Percentiles rank a stretch among this genome's conserved stretches.
Conservation (phyloP, 805 yeast genomes). For the Tetrapisispora namnaoensis region DNA sequence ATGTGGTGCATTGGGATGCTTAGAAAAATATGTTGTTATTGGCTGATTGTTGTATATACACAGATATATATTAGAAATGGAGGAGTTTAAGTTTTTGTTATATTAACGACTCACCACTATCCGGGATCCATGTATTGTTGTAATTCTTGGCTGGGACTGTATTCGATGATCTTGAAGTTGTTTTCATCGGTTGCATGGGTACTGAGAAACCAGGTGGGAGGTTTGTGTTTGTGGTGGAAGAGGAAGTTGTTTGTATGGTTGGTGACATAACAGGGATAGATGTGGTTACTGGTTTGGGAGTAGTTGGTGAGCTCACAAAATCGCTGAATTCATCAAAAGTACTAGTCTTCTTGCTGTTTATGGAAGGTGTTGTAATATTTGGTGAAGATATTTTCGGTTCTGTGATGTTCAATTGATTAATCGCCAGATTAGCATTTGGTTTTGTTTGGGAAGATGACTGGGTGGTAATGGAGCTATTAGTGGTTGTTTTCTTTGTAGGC, state of each 20-base stretch:
- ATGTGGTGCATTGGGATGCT: too few relatives aligned
- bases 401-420: not conserved
- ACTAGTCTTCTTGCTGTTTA: not conserved
- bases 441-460: conserved; percentile 1
- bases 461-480: not conserved
- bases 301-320: conserved; percentile 2
- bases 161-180: conserved; percentile 2
- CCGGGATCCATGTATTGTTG: not conserved
- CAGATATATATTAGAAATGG: not conserved
- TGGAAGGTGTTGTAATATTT: not conserved
- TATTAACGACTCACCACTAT: conserved; percentile 6
- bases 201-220: conserved; percentile 38
- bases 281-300: not conserved
- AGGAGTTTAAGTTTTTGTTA: not conserved
- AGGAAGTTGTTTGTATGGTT: not conserved
- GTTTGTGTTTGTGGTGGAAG: not conserved
- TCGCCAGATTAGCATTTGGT: not conserved
- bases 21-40: too few relatives aligned
- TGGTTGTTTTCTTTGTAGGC: conserved; percentile 13
- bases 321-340: not conserved
- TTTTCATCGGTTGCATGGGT: conserved; percentile 28
- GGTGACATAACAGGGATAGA: not conserved
- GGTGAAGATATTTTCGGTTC: conserved; percentile 12
- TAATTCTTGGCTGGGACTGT: not conserved
- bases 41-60: not conserved